Evolutionary conservation across 345 rosid genomes (phyloP).

Genomic region (Hypericum perforatum): DNA sequence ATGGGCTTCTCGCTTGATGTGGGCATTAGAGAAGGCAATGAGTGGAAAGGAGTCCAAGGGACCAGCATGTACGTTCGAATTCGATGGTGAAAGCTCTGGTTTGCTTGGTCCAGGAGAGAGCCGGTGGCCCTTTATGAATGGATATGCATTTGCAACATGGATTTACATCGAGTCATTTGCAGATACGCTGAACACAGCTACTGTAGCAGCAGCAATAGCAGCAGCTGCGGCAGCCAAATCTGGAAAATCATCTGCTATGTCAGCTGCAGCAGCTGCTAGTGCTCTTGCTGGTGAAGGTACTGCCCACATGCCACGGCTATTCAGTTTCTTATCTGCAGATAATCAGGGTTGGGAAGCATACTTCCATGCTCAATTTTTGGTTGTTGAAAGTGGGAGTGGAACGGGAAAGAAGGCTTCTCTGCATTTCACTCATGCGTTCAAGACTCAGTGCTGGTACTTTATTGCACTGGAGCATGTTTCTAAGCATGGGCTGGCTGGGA

Average conservation of each 20-base stretch:
- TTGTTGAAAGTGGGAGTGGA: constrained; percentile 92
- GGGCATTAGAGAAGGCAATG: constrained; percentile 78
- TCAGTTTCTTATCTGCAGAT: constrained; percentile 95
- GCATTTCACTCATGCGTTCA: constrained; percentile 97
- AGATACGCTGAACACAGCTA: constrained; percentile 92
- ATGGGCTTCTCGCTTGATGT: constrained; percentile 75
- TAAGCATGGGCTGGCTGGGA: constrained; percentile 83
- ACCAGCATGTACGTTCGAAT: constrained; percentile 85
- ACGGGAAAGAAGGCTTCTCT: constrained; percentile 89
- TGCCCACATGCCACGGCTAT: constrained; percentile 94
- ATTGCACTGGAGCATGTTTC: constrained; percentile 84
- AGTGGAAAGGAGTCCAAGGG: constrained; percentile 93
- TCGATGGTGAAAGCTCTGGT: constrained; percentile 99
- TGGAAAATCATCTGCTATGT: constrained; percentile 97
- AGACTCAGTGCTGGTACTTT: constrained; percentile 98
- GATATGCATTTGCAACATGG: constrained; percentile 95
- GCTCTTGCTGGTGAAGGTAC: constrained; percentile 99
- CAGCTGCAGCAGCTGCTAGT: constrained; percentile 99
- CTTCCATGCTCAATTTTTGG: constrained; percentile 96
- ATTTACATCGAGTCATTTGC: constrained; percentile 98
- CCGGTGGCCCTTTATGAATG: constrained; percentile 95
- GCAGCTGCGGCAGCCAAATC: constrained; percentile 98
- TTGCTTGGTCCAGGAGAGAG: constrained; percentile 99
- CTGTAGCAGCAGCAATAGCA: constrained; percentile 96
- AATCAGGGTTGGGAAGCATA: constrained; percentile 96